These are phyloP conservation scores for Vaccinium corymbosum DNA, from an alignment of 148 eudicot species.

Conservation along the genomic window DNA sequence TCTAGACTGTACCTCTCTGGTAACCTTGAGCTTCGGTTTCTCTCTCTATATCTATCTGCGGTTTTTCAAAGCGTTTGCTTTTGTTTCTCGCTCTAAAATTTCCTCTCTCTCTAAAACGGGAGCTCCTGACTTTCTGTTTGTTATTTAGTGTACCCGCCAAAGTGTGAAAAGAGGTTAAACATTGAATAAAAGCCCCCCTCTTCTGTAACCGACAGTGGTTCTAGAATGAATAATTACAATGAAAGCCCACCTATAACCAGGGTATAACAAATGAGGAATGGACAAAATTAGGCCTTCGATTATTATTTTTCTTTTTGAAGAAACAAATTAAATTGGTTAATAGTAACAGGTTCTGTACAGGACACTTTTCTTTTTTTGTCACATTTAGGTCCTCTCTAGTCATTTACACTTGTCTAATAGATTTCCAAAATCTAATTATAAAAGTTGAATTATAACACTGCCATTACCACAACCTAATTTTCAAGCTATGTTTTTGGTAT, in stretches of 20 bases:
- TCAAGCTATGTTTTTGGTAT: too few relatives aligned
- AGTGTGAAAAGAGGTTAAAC: slow-evolving; percentile 3
- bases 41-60: not conserved
- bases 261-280: not conserved
- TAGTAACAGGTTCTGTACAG: too few relatives aligned
- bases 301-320: too few relatives aligned
- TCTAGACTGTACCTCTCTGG: not conserved
- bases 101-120: slow-evolving; percentile 10
- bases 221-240: not conserved
- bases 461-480: not conserved
- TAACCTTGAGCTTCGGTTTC: not conserved
- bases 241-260: not conserved
- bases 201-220: not conserved
- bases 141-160: slow-evolving; percentile 20
- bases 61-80: slow-evolving; percentile 16
- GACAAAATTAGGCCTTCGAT: not conserved
- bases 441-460: not conserved
- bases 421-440: not conserved
- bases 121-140: slow-evolving; percentile 12
- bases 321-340: not conserved
- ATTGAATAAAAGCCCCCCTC: not conserved
- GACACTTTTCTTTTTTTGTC: too few relatives aligned
- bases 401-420: too few relatives aligned
- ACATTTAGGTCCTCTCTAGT: too few relatives aligned
- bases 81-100: slow-evolving; percentile 13